Base-by-base conservation (phyloP, 164 flowering plant species). In the Nymphaea thermarum region DNA sequence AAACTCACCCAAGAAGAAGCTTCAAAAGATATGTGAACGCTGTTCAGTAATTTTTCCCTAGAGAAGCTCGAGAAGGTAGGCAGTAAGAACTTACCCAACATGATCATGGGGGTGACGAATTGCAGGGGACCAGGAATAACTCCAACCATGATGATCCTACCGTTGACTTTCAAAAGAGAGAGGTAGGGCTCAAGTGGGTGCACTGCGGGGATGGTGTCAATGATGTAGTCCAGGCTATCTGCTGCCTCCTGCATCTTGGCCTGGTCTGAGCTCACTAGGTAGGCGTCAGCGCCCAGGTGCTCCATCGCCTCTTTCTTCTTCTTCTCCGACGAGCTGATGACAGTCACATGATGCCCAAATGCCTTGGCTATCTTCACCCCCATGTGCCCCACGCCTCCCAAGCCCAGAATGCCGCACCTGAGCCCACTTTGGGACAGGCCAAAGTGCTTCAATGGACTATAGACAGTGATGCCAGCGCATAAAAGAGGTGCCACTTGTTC, bases 331-430 rank as follows among this genome's bases (percentile, higher is more conserved):
- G 85, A 74, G 77, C 86, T 81, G 43, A 82, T 80, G 65, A 82
- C 83, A 0, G 87, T 82, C 55, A 84, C 84, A 66, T 84, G 85
- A 63, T 82, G 85, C 10, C 86, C 86, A 83, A 86, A 80, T 36
- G 86, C 90, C 72, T 84, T 84, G 1, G 87, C 87, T 63, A 84
- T 77, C 60, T 62, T 67, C 44, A 86, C 84, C 36, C 81, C 86
- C 43, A 80, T 14, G 61, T 80, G 88, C 3, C 88, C 88, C 42
- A 86, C 84, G 59, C 87, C 87, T n/a, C 87, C 87, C 15, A 82
- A 60, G 0, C 85, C 90, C 59, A 84, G 43, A 43, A 84, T 77
- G 63, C 86, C 86, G 15, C 70, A 86, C 51, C 59, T 80, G 6
- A 76, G 44, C 55, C 16, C 72, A 65, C 70, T 68, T 15, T 45